A percentile compares a stretch with the other conserved stretches of the same genome.
phyloP scores from a whole-genome alignment of 2,329 filamentous ascomycete genomes.

The Magnaporthiopsis incrustans region DNA sequence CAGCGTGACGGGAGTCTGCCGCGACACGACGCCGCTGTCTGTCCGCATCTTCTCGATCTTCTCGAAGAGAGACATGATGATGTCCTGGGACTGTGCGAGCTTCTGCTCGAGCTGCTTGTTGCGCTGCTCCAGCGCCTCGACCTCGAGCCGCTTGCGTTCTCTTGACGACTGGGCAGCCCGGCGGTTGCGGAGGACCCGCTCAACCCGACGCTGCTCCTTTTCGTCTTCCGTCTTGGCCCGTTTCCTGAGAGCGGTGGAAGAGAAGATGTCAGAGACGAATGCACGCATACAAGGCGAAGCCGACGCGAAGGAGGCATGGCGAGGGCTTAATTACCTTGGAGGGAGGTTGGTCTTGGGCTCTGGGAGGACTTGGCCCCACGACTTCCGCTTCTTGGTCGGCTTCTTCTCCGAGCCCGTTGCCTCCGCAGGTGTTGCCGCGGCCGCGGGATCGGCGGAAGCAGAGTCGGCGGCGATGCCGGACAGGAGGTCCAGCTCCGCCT shows the following conservation, averaged over 20 bases:
- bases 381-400: constrained; percentile 87
- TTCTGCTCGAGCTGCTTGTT: constrained; percentile 60
- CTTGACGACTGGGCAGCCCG: constrained; percentile 93
- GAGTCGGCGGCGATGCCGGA: constrained; percentile 15
- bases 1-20: constrained; percentile 44
- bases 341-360: constrained; percentile 95
- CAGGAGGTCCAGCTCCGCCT: constrained; percentile 19
- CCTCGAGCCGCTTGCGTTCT: constrained; percentile 82
- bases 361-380: constrained; percentile 94
- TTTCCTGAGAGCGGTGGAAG: constrained; percentile 51
- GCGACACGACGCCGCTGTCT: constrained; percentile 34
- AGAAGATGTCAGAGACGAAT: neutral
- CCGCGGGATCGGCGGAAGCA: constrained; percentile 11
- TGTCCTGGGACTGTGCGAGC: constrained; percentile 42
- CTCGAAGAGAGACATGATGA: constrained; percentile 39
- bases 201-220: constrained; percentile 95
- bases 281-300: neutral
- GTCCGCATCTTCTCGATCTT: constrained; percentile 42
- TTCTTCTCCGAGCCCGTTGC: constrained; percentile 51
- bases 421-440: constrained; percentile 14
- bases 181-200: constrained; percentile 93
- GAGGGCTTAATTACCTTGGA: constrained; percentile 55
- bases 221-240: constrained; percentile 98
- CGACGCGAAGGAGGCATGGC: neutral
- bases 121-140: constrained; percentile 73